A percentile compares a stretch with the other conserved stretches of the same genome.
These are phyloP conservation scores for Viola odorata DNA, from an alignment of 345 rosid species.

Conservation along the genomic window DNA sequence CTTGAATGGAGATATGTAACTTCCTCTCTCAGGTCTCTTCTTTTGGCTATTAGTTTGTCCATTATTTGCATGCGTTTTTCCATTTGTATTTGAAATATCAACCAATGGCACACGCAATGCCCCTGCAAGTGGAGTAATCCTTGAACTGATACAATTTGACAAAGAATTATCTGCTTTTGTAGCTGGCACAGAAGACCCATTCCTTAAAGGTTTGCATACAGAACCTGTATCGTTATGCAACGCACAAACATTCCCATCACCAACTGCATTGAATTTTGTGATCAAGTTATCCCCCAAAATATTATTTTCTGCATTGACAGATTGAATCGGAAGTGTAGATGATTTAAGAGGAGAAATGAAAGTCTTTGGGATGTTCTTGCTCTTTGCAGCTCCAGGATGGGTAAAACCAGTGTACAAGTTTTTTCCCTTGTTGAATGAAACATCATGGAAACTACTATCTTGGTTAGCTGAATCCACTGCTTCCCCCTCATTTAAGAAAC, in stretches of 20 bases:
- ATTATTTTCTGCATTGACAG: constrained; percentile 28
- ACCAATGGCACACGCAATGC: constrained; percentile 40
- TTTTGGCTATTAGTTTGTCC: constrained; percentile 35
- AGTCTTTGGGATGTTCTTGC: constrained; percentile 32
- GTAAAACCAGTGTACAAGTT: constrained; percentile 23
- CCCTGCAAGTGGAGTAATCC: constrained; percentile 29
- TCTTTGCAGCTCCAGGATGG: constrained; percentile 37
- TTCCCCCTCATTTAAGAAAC: constrained; percentile 42
- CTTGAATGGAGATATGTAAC: constrained; percentile 63
- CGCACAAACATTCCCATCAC: constrained; percentile 21
- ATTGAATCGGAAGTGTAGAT: constrained; percentile 34
- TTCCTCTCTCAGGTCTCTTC: constrained; percentile 45
- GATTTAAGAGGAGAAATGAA: constrained; percentile 60
- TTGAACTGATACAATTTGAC: constrained; percentile 25
- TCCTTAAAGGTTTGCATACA: constrained; percentile 22
- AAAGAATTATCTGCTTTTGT: constrained; percentile 16
- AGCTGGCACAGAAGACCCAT: constrained; percentile 11
- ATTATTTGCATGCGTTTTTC: constrained; percentile 22
- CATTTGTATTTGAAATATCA: constrained; percentile 58
- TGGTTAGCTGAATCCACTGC: constrained; percentile 29
- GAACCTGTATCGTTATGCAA: constrained; percentile 21
- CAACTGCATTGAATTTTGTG: constrained; percentile 65
- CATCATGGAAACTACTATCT: constrained; percentile 23
- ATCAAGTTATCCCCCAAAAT: constrained; percentile 53
- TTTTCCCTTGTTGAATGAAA: constrained; percentile 38